These are phyloP conservation scores for Cicer cuneatum DNA, from an alignment of 306 rosid genomes.

Conservation along the genomic window DNA sequence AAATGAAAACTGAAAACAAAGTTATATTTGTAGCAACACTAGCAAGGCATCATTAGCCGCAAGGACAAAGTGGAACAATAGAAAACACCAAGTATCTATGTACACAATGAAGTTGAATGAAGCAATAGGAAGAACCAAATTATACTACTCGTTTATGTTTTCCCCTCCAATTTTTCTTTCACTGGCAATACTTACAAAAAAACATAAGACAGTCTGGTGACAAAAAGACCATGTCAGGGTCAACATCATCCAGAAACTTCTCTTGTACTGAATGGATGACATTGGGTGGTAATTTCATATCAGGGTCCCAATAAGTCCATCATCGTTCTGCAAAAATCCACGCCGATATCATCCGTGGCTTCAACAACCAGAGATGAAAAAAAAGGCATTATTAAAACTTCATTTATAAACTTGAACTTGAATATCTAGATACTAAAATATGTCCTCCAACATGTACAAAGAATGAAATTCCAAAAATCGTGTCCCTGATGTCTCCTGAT, in stretches of 20 bases:
- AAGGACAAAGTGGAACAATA: neutral
- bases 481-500: neutral
- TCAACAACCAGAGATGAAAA: slow-evolving; percentile 19
- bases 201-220: neutral
- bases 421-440: slow-evolving; percentile 37
- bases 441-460: slow-evolving; percentile 46
- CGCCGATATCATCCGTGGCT: neutral
- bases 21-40: neutral
- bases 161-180: slow-evolving; percentile 9
- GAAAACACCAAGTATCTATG: slow-evolving; percentile 8
- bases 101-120: slow-evolving; percentile 5
- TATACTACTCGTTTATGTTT: neutral
- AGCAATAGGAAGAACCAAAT: neutral
- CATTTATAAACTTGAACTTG: slow-evolving; percentile 24
- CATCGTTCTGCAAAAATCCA: slow-evolving; percentile 39
- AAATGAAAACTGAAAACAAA: neutral
- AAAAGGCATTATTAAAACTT: slow-evolving; percentile 10
- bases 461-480: slow-evolving; percentile 35
- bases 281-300: slow-evolving; percentile 5
- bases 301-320: slow-evolving; percentile 27
- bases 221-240: neutral
- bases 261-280: slow-evolving; percentile 4
- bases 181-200: neutral
- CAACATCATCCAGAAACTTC: slow-evolving; percentile 7
- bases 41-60: neutral